phyloP scores from a whole-genome alignment of 768 basidiomycete species.

The Lactifluus piperatus region DNA sequence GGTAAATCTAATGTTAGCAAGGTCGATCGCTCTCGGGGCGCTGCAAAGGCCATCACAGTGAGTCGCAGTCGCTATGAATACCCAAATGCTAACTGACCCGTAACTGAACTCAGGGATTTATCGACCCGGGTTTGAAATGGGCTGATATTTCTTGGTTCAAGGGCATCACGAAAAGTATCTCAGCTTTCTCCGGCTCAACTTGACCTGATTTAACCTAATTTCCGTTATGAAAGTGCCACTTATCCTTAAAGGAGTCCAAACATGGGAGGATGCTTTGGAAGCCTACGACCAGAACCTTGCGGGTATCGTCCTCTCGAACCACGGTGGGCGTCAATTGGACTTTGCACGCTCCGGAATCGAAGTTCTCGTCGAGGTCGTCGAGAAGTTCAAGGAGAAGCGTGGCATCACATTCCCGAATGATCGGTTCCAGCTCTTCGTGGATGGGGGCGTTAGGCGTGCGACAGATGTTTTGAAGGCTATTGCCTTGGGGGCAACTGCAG shows the following conservation, averaged over 20 bases:
- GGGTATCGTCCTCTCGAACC: conserved; percentile 50
- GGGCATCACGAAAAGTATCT: conserved; percentile 46
- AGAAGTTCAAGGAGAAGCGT: conserved; percentile 53
- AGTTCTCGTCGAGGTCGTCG: conserved; percentile 60
- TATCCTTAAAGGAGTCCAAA: conserved; percentile 56
- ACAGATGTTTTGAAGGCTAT: conserved; percentile 86
- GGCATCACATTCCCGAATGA: conserved; percentile 69
- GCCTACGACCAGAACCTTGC: conserved; percentile 38
- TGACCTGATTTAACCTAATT: neutral
- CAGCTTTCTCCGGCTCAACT: neutral
- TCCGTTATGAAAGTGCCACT: conserved; percentile 38
- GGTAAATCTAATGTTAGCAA: conserved; percentile 37
- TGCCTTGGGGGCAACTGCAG: conserved; percentile 84
- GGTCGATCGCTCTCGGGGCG: conserved; percentile 82
- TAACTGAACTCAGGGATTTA: conserved; percentile 59
- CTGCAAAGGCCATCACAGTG: conserved; percentile 88
- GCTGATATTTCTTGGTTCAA: conserved; percentile 63
- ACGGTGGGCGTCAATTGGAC: conserved; percentile 52
- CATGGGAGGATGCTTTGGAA: conserved; percentile 51
- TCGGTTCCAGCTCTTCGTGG: conserved; percentile 79
- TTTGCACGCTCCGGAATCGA: conserved; percentile 34
- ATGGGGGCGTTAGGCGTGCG: conserved; percentile 91
- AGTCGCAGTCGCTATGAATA: conserved; percentile 21
- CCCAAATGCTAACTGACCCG: neutral
- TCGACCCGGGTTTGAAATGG: conserved; percentile 88